Conservation (phyloP, 2,329 filamentous ascomycete species). For the Aspergillus novofumigatus region DNA sequence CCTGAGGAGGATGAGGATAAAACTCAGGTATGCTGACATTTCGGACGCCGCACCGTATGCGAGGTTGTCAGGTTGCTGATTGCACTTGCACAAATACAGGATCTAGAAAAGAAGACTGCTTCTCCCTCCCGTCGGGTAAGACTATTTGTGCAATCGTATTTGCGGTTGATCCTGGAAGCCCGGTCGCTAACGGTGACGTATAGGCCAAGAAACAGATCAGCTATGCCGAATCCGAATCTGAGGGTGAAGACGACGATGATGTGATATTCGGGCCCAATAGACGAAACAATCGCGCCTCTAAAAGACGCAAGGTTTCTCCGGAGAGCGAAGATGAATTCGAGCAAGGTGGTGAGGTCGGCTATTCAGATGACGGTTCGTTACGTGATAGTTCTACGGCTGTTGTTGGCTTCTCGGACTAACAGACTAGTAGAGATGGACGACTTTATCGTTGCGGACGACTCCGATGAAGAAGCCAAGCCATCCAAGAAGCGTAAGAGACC, state of each 20-base stretch:
- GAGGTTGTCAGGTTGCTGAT: conserved; percentile 24
- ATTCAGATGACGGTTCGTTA: conserved; percentile 48
- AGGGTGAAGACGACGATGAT: conserved; percentile 65
- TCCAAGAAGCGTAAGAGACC: conserved; percentile 71
- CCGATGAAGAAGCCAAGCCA: conserved; percentile 61
- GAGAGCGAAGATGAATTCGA: conserved; percentile 68
- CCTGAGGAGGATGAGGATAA: conserved; percentile 61
- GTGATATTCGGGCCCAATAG: conserved; percentile 61
- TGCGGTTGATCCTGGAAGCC: conserved; percentile 3
- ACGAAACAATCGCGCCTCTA: conserved; percentile 45
- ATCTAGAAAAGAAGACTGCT: conserved; percentile 45
- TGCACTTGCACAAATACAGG: conserved; percentile 30
- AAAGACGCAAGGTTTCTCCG: conserved; percentile 60
- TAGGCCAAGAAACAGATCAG: conserved; percentile 60
- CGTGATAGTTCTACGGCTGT: neutral
- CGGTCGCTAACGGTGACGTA: neutral
- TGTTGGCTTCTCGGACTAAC: neutral
- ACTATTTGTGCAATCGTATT: neutral
- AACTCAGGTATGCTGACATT: conserved; percentile 28
- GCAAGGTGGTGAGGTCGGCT: conserved; percentile 47
- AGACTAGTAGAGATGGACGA: conserved; percentile 69
- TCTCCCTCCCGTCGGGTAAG: conserved; percentile 78
- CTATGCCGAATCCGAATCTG: conserved; percentile 82
- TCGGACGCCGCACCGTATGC: conserved; percentile 46
- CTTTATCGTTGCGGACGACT: conserved; percentile 84